A percentile compares a stretch with the other conserved stretches of the same genome.
phyloP scores from a whole-genome alignment of 108 stramenopile genomes.

The Nitzschia putrida region DNA sequence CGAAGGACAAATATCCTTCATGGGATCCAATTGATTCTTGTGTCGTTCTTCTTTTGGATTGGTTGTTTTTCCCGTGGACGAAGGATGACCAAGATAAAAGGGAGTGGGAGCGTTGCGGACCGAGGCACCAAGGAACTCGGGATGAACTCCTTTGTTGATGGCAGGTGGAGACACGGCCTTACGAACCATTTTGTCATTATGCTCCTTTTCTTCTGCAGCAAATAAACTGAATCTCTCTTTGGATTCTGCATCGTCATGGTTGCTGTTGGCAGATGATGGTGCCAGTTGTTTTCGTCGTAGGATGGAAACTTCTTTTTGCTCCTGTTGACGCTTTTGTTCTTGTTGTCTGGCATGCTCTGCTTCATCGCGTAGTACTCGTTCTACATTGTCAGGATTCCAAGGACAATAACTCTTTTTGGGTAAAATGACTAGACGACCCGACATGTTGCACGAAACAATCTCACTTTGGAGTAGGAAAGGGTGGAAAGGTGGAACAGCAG shows the following conservation, averaged over 20 bases:
- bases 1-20: slow-evolving; percentile 24
- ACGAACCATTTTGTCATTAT: not conserved
- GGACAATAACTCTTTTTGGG: slow-evolving; percentile 90
- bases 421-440: slow-evolving; percentile 85
- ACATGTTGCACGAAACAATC: slow-evolving; percentile 47
- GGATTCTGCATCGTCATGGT: not conserved
- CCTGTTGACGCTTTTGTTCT: slow-evolving; percentile 22
- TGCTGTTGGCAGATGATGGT: not conserved
- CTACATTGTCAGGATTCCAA: slow-evolving; percentile 89
- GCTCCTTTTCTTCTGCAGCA: slow-evolving; percentile 44
- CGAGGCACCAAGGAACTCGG: slow-evolving; percentile 17
- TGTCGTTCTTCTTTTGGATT: slow-evolving; percentile 14
- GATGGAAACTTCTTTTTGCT: slow-evolving; percentile 22
- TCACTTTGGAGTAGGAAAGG: not conserved
- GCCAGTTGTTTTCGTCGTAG: slow-evolving; percentile 14
- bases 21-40: slow-evolving; percentile 36
- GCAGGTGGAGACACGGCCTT: not conserved
- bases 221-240: slow-evolving; percentile 51
- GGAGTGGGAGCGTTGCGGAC: not conserved
- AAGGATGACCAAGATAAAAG: slow-evolving; percentile 21
- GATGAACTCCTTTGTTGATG: slow-evolving; percentile 6
- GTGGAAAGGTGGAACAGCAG: not conserved
- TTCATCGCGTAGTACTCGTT: slow-evolving; percentile 85
- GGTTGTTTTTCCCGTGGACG: not conserved
- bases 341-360: slow-evolving; percentile 49